phyloP scores from a whole-genome alignment of 805 yeast genomes.

The Wickerhamomyces canadensis region DNA sequence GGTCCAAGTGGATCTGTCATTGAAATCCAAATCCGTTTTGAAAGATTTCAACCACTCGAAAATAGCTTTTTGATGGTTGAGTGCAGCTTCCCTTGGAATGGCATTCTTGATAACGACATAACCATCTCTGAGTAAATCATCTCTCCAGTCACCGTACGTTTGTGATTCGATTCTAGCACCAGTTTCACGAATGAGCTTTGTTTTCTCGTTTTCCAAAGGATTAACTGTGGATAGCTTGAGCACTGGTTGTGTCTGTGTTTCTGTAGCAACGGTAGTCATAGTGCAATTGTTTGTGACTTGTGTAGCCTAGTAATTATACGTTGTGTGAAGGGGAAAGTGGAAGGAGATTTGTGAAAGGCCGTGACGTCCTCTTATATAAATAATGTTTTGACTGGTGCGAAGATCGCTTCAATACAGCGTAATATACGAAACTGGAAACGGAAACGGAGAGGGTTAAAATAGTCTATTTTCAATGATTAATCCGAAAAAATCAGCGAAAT shows the following conservation, averaged over 20 bases:
- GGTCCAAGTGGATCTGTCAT: constrained; percentile 26
- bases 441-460: no score
- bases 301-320: no score
- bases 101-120: constrained; percentile 29
- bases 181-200: constrained; percentile 8
- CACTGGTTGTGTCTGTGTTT: neutral
- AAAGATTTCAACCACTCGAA: constrained; percentile 22
- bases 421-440: no score
- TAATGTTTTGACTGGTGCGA: no score
- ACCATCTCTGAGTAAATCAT: constrained; percentile 25
- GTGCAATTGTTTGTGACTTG: no score
- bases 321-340: no score
- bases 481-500: no score
- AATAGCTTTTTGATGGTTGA: constrained; percentile 17
- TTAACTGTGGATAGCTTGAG: constrained; percentile 8
- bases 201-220: constrained; percentile 14
- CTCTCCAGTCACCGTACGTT: constrained; percentile 25
- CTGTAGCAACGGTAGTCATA: neutral
- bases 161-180: constrained; percentile 7
- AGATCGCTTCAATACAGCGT: no score
- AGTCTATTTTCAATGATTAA: no score
- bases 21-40: constrained; percentile 19
- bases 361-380: no score
- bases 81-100: constrained; percentile 22
- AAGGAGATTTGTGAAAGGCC: no score